Base-by-base conservation (phyloP, 352 stramenopile genomes). In the Pythium volutum region DNA sequence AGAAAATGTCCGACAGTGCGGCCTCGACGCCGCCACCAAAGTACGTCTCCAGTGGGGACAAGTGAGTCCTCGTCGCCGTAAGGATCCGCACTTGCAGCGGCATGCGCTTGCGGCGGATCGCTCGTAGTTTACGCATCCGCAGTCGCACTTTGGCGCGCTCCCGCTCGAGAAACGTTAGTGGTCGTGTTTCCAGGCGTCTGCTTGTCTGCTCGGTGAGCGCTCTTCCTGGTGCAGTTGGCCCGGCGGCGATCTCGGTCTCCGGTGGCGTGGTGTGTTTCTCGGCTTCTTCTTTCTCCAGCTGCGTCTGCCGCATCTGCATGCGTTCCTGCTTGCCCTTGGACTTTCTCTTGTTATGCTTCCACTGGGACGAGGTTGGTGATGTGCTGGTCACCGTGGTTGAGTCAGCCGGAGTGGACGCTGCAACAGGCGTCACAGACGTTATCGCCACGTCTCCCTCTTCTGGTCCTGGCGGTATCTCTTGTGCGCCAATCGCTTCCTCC, bases 71-170 rank as follows among this genome's bases (percentile, higher is more conserved):
- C 7, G 64, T 67, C 60, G 71, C 70, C 1, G 79, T 88, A 27
- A 88, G 75, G 25, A 92, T 79, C 1, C 83, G 77, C 20, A 90
- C 68, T 69, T 92, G 83, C 43, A 84, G 58, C 2, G 81, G 79
- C 52, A 90, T 87, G 4, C 77, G 79, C 46, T 81, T 88, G 22
- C 75, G 66, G 14, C 69, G 64, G 23, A 91, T 81, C 2, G 81
- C 69, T 18, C 73, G 72, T 1, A 69, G 66, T 66, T 84, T 77
- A 10, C 76, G 75, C 45, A 89, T 51, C 22, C 76, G 77, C 9
- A 91, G 55, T n/a, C 81, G 73, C 11, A 89, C 55, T 45, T 84
- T 84, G 8, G 74, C 69, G 22, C 75, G 81, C 56, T 88, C 75
- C 2, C 79, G 68, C 18, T 73, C 67, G 1, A 88, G 39, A 60